phyloP scores from a whole-genome alignment of 345 rosid genomes.

The Citrus glauca region DNA sequence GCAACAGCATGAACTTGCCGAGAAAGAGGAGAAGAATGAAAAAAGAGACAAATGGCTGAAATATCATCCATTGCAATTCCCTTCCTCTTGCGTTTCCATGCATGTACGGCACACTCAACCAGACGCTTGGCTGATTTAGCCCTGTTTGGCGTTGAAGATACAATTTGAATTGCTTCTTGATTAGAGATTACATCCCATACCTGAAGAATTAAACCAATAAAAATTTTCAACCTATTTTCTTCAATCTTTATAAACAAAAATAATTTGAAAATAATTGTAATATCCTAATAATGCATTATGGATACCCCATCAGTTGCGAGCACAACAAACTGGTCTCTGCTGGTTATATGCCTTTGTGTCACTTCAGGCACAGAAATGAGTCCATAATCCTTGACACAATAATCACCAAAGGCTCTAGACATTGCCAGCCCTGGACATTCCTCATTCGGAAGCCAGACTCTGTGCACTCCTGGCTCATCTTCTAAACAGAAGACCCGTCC shows the following conservation, averaged over 20 bases:
- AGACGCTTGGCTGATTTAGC: constrained; percentile 69
- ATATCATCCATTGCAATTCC: constrained; percentile 91
- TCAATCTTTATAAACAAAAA: not conserved
- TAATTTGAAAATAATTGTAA: not conserved
- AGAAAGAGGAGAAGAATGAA: constrained; percentile 41
- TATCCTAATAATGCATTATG: not conserved
- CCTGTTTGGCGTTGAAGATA: constrained; percentile 47
- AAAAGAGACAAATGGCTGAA: constrained; percentile 86
- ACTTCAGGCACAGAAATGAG: constrained; percentile 88
- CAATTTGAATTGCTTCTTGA: constrained; percentile 77
- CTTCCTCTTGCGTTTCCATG: constrained; percentile 73
- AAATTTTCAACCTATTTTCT: not conserved
- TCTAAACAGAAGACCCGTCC: constrained; percentile 73
- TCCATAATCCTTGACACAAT: constrained; percentile 77
- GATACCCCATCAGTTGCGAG: constrained; percentile 92
- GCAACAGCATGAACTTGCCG: constrained; percentile 15
- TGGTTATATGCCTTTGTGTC: constrained; percentile 64
- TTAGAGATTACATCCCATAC: constrained; percentile 95
- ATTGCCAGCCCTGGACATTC: constrained; percentile 89
- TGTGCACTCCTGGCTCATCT: constrained; percentile 92
- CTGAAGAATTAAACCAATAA: constrained; percentile 19
- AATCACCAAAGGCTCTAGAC: constrained; percentile 97
- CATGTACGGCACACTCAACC: constrained; percentile 54
- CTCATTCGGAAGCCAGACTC: constrained; percentile 80
- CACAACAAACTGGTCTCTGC: constrained; percentile 70